phyloP scores from a whole-genome alignment of 2,329 filamentous ascomycete genomes.

The Zasmidium angulare region DNA sequence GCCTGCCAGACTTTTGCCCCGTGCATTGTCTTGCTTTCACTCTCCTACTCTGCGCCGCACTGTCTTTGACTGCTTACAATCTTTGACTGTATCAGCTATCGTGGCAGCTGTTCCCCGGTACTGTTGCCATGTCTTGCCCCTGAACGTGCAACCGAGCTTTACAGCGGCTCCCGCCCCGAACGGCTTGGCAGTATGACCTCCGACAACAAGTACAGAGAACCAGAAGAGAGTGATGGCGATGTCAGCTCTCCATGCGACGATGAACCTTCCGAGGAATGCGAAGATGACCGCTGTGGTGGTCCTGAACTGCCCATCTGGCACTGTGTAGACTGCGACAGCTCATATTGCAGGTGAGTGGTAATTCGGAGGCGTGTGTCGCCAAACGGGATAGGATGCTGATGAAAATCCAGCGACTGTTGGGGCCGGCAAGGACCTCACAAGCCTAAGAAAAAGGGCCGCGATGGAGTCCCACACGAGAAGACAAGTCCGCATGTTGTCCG shows the following conservation, averaged over 20 bases:
- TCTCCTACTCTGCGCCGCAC: background rate
- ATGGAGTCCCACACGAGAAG: constrained; percentile 40
- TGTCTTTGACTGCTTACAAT: background rate
- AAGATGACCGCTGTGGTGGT: constrained; percentile 33
- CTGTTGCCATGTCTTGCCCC: background rate
- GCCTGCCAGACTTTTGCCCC: background rate
- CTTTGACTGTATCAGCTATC: background rate
- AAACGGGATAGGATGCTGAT: constrained; percentile 1
- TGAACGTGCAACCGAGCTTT: background rate
- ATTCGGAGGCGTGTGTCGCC: background rate
- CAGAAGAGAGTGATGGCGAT: constrained; percentile 1
- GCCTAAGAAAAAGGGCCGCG: constrained; percentile 34
- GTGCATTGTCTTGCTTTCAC: background rate
- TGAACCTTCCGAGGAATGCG: constrained; percentile 29
- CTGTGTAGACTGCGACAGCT: constrained; percentile 36
- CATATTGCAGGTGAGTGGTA: constrained; percentile 32
- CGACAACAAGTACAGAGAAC: constrained; percentile 7
- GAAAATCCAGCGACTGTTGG: constrained; percentile 30
- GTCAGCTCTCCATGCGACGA: constrained; percentile 13
- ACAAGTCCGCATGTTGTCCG: constrained; percentile 32
- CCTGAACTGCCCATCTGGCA: constrained; percentile 30
- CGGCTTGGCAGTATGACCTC: constrained; percentile 3
- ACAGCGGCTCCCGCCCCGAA: background rate
- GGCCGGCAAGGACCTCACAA: constrained; percentile 34
- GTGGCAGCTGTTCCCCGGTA: background rate